These are phyloP conservation scores for Kodamaea arcana DNA, from an alignment of 1,139 yeast species.

Conservation along the genomic window DNA sequence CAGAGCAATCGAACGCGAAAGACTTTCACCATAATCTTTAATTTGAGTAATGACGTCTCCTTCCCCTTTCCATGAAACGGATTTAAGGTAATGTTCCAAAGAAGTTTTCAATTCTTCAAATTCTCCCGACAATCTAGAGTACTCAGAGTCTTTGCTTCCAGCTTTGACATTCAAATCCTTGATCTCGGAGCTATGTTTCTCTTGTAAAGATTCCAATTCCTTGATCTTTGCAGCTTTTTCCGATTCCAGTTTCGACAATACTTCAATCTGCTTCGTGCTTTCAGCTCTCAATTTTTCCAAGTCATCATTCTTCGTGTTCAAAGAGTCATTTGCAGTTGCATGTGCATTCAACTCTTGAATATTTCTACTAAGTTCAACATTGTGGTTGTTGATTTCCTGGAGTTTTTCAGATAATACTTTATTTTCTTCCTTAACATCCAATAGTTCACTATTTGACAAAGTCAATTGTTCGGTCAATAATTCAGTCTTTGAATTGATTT, in stretches of 20 bases:
- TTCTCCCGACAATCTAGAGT: not conserved
- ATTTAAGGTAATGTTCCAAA: not conserved
- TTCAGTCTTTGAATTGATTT: constrained; percentile 8
- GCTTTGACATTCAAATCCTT: constrained; percentile 8
- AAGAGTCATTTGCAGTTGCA: not conserved
- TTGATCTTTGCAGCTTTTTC: constrained; percentile 1
- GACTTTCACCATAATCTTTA: not conserved
- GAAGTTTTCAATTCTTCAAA: constrained; percentile 2
- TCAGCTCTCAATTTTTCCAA: constrained; percentile 1
- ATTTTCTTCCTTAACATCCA: not conserved
- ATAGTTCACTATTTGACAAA: constrained; percentile 3
- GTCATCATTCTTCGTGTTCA: not conserved
- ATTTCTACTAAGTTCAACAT: not conserved
- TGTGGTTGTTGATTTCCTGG: not conserved
- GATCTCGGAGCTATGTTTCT: constrained; percentile 3
- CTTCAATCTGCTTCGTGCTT: not conserved
- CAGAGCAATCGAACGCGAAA: not conserved
- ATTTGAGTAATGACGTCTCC: constrained; percentile 1
- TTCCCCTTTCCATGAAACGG: not conserved
- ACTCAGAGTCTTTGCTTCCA: constrained; percentile 13
- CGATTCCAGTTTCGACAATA: constrained; percentile 1
- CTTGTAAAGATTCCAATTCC: not conserved
- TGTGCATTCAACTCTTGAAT: not conserved
- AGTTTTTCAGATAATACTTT: not conserved
- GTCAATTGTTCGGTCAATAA: constrained; percentile 4